Conservation (phyloP, 495 filamentous ascomycete genomes). For the Geoglossum glabrum region DNA sequence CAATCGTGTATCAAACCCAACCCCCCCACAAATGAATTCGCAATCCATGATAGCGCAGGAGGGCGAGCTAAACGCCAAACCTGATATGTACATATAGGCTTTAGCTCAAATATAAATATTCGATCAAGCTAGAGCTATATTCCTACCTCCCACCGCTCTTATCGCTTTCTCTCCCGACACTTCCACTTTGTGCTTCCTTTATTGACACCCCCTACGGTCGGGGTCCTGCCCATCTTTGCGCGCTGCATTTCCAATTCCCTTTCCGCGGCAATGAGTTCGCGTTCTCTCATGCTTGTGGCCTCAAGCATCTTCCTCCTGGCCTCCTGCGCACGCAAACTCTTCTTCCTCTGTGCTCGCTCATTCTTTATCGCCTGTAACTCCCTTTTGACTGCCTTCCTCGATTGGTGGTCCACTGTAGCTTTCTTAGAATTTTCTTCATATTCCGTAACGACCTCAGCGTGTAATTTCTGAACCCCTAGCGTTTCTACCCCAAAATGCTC, state of each 20-base stretch:
- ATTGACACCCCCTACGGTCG: constrained; percentile 53
- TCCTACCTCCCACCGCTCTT: constrained; percentile 8
- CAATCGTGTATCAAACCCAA: too few species aligned
- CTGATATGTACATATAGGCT: neutral
- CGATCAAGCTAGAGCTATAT: neutral
- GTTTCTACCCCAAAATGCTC: constrained; percentile 19
- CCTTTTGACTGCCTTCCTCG: constrained; percentile 10
- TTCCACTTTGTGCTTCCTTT: constrained; percentile 72
- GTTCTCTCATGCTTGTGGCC: constrained; percentile 45
- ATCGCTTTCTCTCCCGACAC: constrained; percentile 62
- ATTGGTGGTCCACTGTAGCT: constrained; percentile 1
- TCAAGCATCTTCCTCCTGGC: constrained; percentile 34
- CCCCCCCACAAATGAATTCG: neutral
- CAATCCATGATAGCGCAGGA: neutral
- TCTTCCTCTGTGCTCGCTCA: constrained; percentile 24
- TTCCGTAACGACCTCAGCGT: constrained; percentile 1
- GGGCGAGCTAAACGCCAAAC: too few species aligned
- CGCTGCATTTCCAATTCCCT: constrained; percentile 56
- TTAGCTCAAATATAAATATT: too few species aligned
- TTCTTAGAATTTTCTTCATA: constrained; percentile 14
- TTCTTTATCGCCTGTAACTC: constrained; percentile 24
- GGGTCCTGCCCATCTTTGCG: constrained; percentile 56
- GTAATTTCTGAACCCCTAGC: constrained; percentile 11
- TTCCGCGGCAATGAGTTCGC: constrained; percentile 51
- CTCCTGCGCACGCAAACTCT: constrained; percentile 29